A percentile compares a stretch with the other conserved stretches of the same genome.
phyloP scores from a whole-genome alignment of 306 rosid genomes.

The Cucumis hystrix region DNA sequence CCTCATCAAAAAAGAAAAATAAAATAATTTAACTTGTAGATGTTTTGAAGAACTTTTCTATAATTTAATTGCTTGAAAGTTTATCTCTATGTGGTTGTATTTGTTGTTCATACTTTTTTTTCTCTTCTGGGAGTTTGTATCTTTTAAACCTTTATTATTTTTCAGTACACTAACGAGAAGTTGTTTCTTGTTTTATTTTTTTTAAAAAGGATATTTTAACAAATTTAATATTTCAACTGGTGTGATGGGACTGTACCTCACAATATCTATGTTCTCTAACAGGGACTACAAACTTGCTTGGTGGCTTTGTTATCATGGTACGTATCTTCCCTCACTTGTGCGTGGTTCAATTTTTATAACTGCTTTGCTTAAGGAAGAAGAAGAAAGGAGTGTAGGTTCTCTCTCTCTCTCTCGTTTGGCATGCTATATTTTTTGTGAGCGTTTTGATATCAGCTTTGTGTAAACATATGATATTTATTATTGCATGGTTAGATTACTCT shows the following conservation, averaged over 20 bases:
- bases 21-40: background rate
- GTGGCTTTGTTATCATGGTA: conserved; percentile 86
- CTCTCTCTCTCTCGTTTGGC: background rate
- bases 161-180: too few species aligned
- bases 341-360: background rate
- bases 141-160: too few species aligned
- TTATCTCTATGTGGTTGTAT: too few species aligned
- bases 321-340: background rate
- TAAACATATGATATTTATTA: too few species aligned
- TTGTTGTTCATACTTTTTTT: too few species aligned
- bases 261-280: conserved; percentile 19
- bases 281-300: conserved; percentile 99
- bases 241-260: conserved; percentile 14
- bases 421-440: background rate
- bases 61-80: too few species aligned
- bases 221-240: background rate
- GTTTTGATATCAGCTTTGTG: too few species aligned
- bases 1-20: background rate
- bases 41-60: background rate
- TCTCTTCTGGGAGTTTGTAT: too few species aligned
- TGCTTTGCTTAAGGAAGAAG: background rate
- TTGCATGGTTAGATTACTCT: too few species aligned
- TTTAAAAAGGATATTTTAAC: background rate
- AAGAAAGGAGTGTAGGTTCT: background rate
- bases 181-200: too few species aligned